These are phyloP conservation scores for Penicillium brasilianum DNA, from an alignment of 2,329 filamentous ascomycete species.

Conservation along the genomic window DNA sequence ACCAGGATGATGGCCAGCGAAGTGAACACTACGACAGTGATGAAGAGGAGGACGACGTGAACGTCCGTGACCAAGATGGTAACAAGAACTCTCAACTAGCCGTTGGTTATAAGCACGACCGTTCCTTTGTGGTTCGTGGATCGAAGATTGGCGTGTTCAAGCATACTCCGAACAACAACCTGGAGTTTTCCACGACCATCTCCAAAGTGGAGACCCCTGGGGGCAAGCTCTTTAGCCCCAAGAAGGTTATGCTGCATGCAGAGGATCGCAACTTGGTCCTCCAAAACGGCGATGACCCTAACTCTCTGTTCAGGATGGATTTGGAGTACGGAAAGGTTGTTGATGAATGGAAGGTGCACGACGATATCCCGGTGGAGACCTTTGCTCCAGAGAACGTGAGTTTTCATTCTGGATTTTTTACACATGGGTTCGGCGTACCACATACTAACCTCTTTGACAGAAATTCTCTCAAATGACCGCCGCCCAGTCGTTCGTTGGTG, in stretches of 20 bases:
- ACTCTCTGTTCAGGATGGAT: conserved; percentile 96
- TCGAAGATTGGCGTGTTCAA: conserved; percentile 99
- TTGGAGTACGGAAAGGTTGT: conserved; percentile 97
- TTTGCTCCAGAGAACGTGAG: conserved; percentile 85
- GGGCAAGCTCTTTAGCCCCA: conserved; percentile 87
- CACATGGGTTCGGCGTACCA: not conserved
- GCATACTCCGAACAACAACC: conserved; percentile 86
- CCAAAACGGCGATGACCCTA: conserved; percentile 80
- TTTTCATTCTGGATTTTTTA: conserved; percentile 11
- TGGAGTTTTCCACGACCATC: conserved; percentile 97
- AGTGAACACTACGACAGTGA: conserved; percentile 77
- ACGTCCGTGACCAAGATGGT: conserved; percentile 71
- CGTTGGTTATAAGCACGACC: conserved; percentile 95
- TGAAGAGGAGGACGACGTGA: conserved; percentile 79
- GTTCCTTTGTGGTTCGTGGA: conserved; percentile 94
- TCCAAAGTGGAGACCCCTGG: conserved; percentile 90
- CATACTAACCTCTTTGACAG: conserved; percentile 46
- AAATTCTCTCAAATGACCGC: conserved; percentile 98
- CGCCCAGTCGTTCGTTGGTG: conserved; percentile 92
- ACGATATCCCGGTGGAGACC: conserved; percentile 88
- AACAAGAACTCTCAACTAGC: conserved; percentile 93
- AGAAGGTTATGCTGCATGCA: conserved; percentile 94
- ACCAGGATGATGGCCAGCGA: conserved; percentile 66
- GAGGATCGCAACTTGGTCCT: conserved; percentile 89
- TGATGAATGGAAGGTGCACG: conserved; percentile 98